Evolutionary conservation across 805 yeast genomes (phyloP).

Genomic region (Candida vartiovaarae): DNA sequence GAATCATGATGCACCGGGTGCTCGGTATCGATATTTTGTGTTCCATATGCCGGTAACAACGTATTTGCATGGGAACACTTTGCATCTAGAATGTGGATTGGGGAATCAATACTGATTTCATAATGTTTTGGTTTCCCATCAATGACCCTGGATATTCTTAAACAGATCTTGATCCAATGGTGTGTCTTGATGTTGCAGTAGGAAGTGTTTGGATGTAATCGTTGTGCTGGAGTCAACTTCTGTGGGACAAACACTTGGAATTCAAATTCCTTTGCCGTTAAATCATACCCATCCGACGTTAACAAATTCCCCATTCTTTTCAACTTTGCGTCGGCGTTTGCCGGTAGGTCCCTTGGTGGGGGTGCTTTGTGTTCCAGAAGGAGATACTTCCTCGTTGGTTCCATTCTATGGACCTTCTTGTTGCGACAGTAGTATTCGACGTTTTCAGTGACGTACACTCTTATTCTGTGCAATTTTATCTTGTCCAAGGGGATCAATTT

Average conservation of each 20-base stretch:
- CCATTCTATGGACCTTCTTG: constrained; percentile 85
- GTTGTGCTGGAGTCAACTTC: constrained; percentile 45
- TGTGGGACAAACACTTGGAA: constrained; percentile 84
- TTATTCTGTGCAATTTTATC: constrained; percentile 73
- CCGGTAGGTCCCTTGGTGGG: constrained; percentile 26
- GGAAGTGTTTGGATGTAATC: constrained; percentile 81
- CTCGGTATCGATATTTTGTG: constrained; percentile 9
- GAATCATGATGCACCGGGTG: constrained; percentile 24
- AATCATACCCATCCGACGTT: constrained; percentile 37
- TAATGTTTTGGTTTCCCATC: constrained; percentile 77
- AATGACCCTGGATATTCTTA: constrained; percentile 67
- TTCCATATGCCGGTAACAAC: constrained; percentile 63
- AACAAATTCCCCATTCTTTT: constrained; percentile 36
- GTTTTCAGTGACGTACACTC: constrained; percentile 83
- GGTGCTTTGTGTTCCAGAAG: constrained; percentile 75
- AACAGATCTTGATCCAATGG: constrained; percentile 91
- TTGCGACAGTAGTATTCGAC: constrained; percentile 83
- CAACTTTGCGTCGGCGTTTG: constrained; percentile 29
- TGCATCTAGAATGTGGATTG: constrained; percentile 74
- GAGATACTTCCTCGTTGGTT: constrained; percentile 77
- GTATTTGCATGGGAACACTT: constrained; percentile 79
- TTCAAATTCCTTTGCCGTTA: constrained; percentile 73
- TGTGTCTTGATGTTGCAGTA: constrained; percentile 75
- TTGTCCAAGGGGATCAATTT: constrained; percentile 82
- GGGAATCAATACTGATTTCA: constrained; percentile 93